Evolutionary conservation across 2,329 filamentous ascomycete genomes (phyloP).

Genomic region (Thielaviopsis ethacetica): DNA sequence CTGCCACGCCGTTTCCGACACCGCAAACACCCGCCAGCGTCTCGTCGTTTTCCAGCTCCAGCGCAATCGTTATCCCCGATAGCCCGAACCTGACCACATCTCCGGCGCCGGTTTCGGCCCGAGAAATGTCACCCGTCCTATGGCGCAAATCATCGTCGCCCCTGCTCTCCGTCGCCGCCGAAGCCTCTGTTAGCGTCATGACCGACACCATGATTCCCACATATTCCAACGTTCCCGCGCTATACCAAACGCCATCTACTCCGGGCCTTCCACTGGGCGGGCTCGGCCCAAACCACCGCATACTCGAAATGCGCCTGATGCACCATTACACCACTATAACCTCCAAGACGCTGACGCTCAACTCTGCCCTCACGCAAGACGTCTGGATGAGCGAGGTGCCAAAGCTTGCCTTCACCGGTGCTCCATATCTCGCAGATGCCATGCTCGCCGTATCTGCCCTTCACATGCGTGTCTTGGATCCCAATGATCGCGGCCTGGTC

Average conservation of each 20-base stretch:
- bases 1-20: constrained; percentile 20
- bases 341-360: constrained; percentile 40
- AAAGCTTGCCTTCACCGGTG: constrained; percentile 41
- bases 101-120: constrained; percentile 1
- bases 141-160: constrained; percentile 15
- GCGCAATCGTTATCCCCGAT: background rate
- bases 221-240: constrained; percentile 16
- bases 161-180: constrained; percentile 5
- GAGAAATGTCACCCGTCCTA: constrained; percentile 13
- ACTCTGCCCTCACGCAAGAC: constrained; percentile 32
- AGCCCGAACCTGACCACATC: background rate
- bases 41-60: constrained; percentile 12
- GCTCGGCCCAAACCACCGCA: constrained; percentile 18
- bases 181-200: constrained; percentile 16
- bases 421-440: constrained; percentile 43
- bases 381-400: constrained; percentile 47
- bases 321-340: constrained; percentile 48
- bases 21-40: constrained; percentile 16
- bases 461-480: constrained; percentile 39
- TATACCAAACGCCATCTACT: constrained; percentile 19
- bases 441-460: constrained; percentile 48
- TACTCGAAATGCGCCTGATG: constrained; percentile 45
- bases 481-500: constrained; percentile 42
- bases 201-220: constrained; percentile 10
- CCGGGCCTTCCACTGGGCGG: constrained; percentile 8